Evolutionary conservation across 371 early-diverging fungal species (phyloP), one percentile per base, ranked within the genome.

Genomic region (Parasitella parasitica): DNA sequence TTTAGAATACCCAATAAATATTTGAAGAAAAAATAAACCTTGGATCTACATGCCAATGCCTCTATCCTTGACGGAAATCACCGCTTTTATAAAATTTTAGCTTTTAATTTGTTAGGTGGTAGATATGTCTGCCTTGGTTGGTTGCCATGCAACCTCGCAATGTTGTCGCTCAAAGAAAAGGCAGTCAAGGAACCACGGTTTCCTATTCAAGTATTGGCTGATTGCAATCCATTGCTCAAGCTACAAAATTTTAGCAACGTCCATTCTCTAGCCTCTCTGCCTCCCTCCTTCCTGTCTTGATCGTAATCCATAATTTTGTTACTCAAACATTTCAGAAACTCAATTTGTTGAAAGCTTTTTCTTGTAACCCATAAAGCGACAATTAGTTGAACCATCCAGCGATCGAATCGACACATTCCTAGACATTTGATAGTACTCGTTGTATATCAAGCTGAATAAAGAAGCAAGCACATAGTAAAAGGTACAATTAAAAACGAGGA

Each of bases 401-500:
- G n/a, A n/a, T n/a, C n/a, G n/a, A n/a, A n/a, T n/a, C n/a, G n/a
- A n/a, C n/a, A n/a, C n/a, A n/a, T n/a, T n/a, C n/a, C n/a, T n/a
- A n/a, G n/a, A n/a, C 46, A 24, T 46, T 24, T 46, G 46, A 20
- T 20, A 24, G 12, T 20, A 24, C 46, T n/a, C n/a, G n/a, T n/a
- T n/a, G n/a, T n/a, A n/a, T n/a, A n/a, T n/a, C n/a, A n/a, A n/a
- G n/a, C n/a, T n/a, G n/a, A n/a, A n/a, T 46, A 24, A 22, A 46
- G 12, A 16, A 9, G 36, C 18, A 13, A 54, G 38, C 1, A 13
- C 38, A 57, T 18, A 16, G 34, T 20, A 57, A 57, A 57, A 57
- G 57, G 57, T 57, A 57, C 57, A 35, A 57, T 57, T 6, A 30
- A 43, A 30, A n/a, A 57, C 36, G 58, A 57, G 46, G 58, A 28